Base-by-base conservation (phyloP, 495 filamentous ascomycete genomes). In the Talaromyces stipitatus region DNA sequence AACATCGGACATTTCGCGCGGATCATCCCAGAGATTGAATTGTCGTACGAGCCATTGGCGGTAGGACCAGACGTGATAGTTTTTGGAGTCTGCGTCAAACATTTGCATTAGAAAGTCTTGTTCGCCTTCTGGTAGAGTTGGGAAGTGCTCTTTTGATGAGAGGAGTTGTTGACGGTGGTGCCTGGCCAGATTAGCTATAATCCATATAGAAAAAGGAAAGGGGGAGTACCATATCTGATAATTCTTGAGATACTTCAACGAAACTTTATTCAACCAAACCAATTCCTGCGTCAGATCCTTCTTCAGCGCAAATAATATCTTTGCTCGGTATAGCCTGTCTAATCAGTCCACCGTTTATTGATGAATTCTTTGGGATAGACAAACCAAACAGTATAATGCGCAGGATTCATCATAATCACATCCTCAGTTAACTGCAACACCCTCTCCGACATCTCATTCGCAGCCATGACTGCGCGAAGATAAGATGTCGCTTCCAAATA, bases 61-160 rank as follows among this genome's bases (percentile, higher is more conserved):
- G 69, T 97, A 97, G 53, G 85, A 89, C 92, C 94, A 98, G 36
- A 98, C 95, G 69, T 98, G 94, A 67, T 97, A 97, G 75, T 98
- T 98, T 70, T 98, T 98, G 11, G 85, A 81, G 69, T 98, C 94
- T 61, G 85, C 78, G 56, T 80, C 79, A 43, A 98, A 88, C 83
- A 97, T 97, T 38, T 78, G 64, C 57, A 78, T 79, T 45, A 96
- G 81, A 75, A 98, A 98, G 33, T 76, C 74, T 26, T 72, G 67
- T 73, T 98, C 94, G 16, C 79, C 74, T 14, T 77, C 46, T 28
- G 77, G 74, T 45, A 86, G 72, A 2, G 70, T 71, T 2, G 82
- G 78, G 67, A 88, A 82, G 63, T 81, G 72, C 51, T 88, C 80
- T 59, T 52, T 50, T 58, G 67, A 71, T 22, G 74, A 69, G 66